Conservation (phyloP, 805 yeast species). For the Priceomyces melissophilus region DNA sequence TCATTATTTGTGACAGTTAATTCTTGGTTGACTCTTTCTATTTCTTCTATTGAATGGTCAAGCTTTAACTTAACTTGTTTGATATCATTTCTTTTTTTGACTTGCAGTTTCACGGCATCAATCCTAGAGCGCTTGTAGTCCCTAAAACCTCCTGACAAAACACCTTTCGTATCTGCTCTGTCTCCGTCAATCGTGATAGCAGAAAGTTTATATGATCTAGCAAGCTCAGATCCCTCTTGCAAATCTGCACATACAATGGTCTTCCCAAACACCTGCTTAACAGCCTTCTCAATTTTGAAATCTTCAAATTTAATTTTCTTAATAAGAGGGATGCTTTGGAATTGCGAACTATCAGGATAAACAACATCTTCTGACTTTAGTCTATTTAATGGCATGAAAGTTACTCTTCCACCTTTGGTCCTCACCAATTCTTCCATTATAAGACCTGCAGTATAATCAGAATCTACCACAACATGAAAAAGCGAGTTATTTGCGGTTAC, state of each 20-base stretch:
- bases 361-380: slow-evolving; percentile 38
- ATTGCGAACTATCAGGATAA: slow-evolving; percentile 57
- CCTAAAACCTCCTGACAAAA: slow-evolving; percentile 82
- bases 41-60: slow-evolving; percentile 30
- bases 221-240: slow-evolving; percentile 62
- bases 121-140: slow-evolving; percentile 65
- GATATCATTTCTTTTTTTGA: slow-evolving; percentile 45
- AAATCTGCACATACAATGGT: slow-evolving; percentile 74
- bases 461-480: slow-evolving; percentile 87
- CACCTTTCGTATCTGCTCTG: slow-evolving; percentile 78
- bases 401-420: slow-evolving; percentile 75
- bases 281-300: slow-evolving; percentile 56
- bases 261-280: slow-evolving; percentile 76
- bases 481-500: slow-evolving; percentile 84
- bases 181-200: slow-evolving; percentile 94
- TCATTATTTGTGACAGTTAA: slow-evolving; percentile 50
- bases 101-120: slow-evolving; percentile 61
- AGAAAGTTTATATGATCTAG: slow-evolving; percentile 56
- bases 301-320: slow-evolving; percentile 63
- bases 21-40: slow-evolving; percentile 46
- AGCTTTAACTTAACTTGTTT: slow-evolving; percentile 35
- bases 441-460: slow-evolving; percentile 75
- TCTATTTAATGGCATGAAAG: slow-evolving; percentile 87
- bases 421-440: slow-evolving; percentile 73
- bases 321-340: slow-evolving; percentile 72